phyloP scores from a whole-genome alignment of 768 basidiomycete species.

The Suillus brevipes region DNA sequence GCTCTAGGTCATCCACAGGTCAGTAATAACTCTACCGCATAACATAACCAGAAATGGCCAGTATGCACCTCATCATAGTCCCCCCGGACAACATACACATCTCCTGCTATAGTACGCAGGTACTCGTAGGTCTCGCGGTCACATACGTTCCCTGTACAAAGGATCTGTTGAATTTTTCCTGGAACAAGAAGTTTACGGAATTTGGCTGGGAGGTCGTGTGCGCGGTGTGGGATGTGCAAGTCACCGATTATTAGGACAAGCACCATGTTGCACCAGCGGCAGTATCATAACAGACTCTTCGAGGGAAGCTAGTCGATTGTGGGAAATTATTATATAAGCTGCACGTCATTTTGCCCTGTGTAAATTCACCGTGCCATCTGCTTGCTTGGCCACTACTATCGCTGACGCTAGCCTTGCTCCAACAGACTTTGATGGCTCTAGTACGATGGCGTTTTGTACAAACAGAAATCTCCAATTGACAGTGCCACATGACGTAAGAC shows the following conservation, averaged over 20 bases:
- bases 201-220: slow-evolving; percentile 89
- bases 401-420: no score
- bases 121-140: slow-evolving; percentile 98
- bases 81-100: slow-evolving; percentile 88
- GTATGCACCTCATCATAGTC: slow-evolving; percentile 89
- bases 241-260: slow-evolving; percentile 97
- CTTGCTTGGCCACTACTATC: no score
- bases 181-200: slow-evolving; percentile 96
- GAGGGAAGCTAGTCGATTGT: neutral
- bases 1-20: slow-evolving; percentile 39
- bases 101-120: slow-evolving; percentile 88
- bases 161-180: slow-evolving; percentile 97
- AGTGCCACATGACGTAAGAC: neutral
- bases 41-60: neutral
- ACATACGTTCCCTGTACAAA: slow-evolving; percentile 96
- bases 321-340: slow-evolving; percentile 2
- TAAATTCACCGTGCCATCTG: no score
- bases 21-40: neutral
- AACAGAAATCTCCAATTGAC: no score
- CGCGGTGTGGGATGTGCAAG: slow-evolving; percentile 90
- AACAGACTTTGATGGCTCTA: no score
- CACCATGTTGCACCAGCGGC: slow-evolving; percentile 41
- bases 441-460: no score
- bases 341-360: neutral
- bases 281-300: neutral